These are phyloP conservation scores for Noccaea bulbosa DNA, from an alignment of 345 rosid genomes.

Conservation along the genomic window DNA sequence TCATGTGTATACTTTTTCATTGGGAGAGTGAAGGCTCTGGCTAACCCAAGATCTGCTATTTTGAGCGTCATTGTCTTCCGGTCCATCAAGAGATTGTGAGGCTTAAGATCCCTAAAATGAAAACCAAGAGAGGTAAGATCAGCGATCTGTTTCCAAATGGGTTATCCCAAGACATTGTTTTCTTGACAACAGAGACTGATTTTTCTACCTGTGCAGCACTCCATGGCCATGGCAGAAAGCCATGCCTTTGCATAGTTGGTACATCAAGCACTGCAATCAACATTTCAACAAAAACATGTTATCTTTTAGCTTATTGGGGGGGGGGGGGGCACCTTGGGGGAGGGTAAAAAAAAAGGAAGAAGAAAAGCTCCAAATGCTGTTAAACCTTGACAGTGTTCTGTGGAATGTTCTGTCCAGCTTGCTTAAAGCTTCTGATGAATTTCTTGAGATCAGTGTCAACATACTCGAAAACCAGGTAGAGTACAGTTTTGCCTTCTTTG, in stretches of 20 bases:
- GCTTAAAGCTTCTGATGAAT: constrained; percentile 71
- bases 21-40: constrained; percentile 87
- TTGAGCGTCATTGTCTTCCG: constrained; percentile 73
- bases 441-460: constrained; percentile 96
- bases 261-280: constrained; percentile 81
- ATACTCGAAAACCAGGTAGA: constrained; percentile 88
- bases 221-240: constrained; percentile 99
- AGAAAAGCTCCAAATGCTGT: background rate
- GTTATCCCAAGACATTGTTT: background rate
- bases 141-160: background rate
- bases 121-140: constrained; percentile 9
- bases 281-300: background rate
- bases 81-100: constrained; percentile 93
- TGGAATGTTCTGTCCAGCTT: constrained; percentile 71
- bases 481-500: constrained; percentile 89
- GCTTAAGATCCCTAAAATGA: constrained; percentile 81
- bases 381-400: constrained; percentile 63
- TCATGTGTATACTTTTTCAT: constrained; percentile 69
- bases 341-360: background rate
- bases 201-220: constrained; percentile 76
- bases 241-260: constrained; percentile 93
- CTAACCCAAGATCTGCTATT: constrained; percentile 95
- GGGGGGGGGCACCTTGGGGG: no score
- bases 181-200: background rate
- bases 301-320: constrained; percentile 6